A percentile compares a stretch with the other conserved stretches of the same genome.
These are phyloP conservation scores for Collybia mongolica DNA, from an alignment of 768 basidiomycete species.

Conservation along the genomic window DNA sequence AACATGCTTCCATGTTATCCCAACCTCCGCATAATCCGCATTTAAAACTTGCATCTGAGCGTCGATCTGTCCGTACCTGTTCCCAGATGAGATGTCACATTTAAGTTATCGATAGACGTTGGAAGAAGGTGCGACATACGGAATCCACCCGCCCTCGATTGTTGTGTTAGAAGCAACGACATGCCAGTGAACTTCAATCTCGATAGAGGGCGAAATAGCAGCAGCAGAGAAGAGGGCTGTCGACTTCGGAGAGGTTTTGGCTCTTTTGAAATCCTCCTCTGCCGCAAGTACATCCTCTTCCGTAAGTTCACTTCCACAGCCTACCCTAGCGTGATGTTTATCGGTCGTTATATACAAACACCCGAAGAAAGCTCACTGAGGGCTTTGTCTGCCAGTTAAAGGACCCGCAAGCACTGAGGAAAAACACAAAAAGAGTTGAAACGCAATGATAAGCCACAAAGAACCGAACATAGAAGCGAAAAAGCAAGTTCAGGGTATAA, in stretches of 20 bases:
- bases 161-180: slow-evolving; percentile 29
- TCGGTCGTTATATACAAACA: neutral
- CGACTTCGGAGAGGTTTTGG: neutral
- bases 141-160: slow-evolving; percentile 33
- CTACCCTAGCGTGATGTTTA: neutral
- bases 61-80: slow-evolving; percentile 31
- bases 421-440: neutral
- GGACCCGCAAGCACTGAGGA: slow-evolving; percentile 1
- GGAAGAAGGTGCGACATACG: slow-evolving; percentile 24
- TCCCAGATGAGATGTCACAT: slow-evolving; percentile 11
- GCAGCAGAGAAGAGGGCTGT: neutral
- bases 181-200: slow-evolving; percentile 30
- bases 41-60: slow-evolving; percentile 42
- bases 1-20: slow-evolving; percentile 34
- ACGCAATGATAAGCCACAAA: too few relatives aligned
- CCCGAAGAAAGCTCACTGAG: neutral
- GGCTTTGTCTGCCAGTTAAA: neutral
- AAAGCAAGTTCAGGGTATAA: too few relatives aligned
- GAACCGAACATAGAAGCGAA: too few relatives aligned
- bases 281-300: slow-evolving; percentile 5
- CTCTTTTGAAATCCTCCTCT: slow-evolving; percentile 1
- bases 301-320: slow-evolving; percentile 5
- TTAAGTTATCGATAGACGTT: neutral
- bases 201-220: neutral
- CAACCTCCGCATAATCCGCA: slow-evolving; percentile 30